Evolutionary conservation across 2,329 filamentous ascomycete genomes (phyloP).

Genomic region (Botrytis galanthina): DNA sequence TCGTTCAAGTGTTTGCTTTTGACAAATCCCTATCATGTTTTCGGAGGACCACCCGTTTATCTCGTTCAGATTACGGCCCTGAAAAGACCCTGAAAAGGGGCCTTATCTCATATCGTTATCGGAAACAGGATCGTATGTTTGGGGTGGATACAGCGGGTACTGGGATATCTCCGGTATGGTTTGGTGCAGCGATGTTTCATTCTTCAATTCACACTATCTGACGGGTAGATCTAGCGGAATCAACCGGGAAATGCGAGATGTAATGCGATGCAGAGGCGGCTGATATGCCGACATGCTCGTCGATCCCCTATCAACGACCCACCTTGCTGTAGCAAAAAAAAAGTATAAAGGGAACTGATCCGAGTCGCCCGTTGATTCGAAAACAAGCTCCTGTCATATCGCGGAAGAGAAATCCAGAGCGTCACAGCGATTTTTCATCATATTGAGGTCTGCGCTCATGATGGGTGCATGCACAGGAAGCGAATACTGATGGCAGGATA

Average conservation of each 20-base stretch:
- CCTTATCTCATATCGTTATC: not conserved
- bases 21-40: not conserved
- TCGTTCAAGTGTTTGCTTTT: constrained; percentile 10
- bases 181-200: not conserved
- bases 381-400: not conserved
- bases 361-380: not conserved
- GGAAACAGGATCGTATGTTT: not conserved
- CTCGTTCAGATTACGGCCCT: not conserved
- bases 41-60: not conserved
- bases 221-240: not conserved
- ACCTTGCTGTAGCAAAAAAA: not conserved
- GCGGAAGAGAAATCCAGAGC: not conserved
- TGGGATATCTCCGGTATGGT: not conserved
- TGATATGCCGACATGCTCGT: not conserved
- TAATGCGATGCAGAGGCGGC: not conserved
- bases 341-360: not conserved
- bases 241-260: not conserved
- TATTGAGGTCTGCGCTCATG: not conserved
- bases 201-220: not conserved
- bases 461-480: not conserved
- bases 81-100: not conserved
- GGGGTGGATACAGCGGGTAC: not conserved
- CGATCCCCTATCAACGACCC: not conserved
- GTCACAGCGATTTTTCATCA: not conserved
- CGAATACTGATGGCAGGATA: not conserved